These are phyloP conservation scores for Alternaria dauci DNA, from an alignment of 2,329 filamentous ascomycete genomes.

Conservation along the genomic window DNA sequence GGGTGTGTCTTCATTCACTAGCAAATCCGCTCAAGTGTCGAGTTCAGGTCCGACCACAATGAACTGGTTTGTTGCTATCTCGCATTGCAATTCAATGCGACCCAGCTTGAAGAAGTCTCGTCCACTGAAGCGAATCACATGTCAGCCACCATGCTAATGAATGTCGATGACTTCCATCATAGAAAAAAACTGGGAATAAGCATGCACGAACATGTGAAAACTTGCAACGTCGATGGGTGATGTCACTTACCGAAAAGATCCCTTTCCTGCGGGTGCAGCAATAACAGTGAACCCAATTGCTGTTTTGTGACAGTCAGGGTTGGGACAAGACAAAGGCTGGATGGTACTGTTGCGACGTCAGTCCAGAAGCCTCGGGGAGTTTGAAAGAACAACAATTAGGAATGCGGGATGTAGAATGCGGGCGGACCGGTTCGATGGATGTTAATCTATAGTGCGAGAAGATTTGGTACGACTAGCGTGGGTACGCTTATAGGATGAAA, in stretches of 20 bases:
- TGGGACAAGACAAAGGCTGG: constrained; percentile 44
- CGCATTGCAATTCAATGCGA: constrained; percentile 50
- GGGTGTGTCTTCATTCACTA: constrained; percentile 28
- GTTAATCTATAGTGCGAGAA: constrained; percentile 51
- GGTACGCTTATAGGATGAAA: constrained; percentile 44
- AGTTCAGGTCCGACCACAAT: constrained; percentile 40
- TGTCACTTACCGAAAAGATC: constrained; percentile 45
- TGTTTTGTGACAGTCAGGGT: constrained; percentile 34
- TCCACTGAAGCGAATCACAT: constrained; percentile 30
- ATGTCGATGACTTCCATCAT: neutral
- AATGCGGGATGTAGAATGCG: constrained; percentile 24
- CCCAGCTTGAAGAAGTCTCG: constrained; percentile 53
- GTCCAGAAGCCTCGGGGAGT: constrained; percentile 21
- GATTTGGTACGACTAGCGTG: constrained; percentile 45
- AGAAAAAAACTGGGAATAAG: neutral
- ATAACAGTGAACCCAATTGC: constrained; percentile 45
- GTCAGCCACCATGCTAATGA: constrained; percentile 13
- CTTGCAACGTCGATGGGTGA: neutral
- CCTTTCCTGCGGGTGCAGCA: constrained; percentile 36
- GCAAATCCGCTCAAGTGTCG: constrained; percentile 30
- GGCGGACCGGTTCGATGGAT: constrained; percentile 49
- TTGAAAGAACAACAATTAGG: constrained; percentile 3
- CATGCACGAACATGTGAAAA: neutral
- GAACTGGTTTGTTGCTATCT: constrained; percentile 31
- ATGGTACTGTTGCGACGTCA: constrained; percentile 41